A percentile compares a stretch with the other conserved stretches of the same genome.
Evolutionary conservation across 805 yeast species (phyloP).

Genomic region (Starmerella apicola): DNA sequence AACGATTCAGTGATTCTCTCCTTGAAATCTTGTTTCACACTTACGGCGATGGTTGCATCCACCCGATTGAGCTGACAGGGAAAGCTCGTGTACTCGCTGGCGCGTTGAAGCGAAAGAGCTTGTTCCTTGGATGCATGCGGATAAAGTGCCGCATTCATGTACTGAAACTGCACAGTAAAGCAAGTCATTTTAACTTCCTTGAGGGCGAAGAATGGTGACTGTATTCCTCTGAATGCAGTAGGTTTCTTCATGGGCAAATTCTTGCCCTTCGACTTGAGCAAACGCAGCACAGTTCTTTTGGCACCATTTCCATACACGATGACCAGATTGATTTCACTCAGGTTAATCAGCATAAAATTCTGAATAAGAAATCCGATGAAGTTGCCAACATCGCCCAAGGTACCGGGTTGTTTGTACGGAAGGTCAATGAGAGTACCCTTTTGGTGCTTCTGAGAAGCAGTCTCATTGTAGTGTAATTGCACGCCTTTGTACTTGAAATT

Average conservation of each 20-base stretch:
- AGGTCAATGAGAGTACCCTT: constrained; percentile 30
- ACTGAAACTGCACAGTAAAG: constrained; percentile 25
- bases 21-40: constrained; percentile 25
- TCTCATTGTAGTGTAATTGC: constrained; percentile 27
- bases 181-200: constrained; percentile 19
- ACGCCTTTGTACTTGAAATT: constrained; percentile 29
- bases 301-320: constrained; percentile 23
- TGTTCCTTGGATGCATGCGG: constrained; percentile 20
- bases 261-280: constrained; percentile 25
- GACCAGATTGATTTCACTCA: constrained; percentile 20
- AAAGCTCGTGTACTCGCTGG: constrained; percentile 25
- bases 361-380: constrained; percentile 31
- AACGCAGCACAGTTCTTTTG: constrained; percentile 7
- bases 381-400: constrained; percentile 26
- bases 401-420: constrained; percentile 25
- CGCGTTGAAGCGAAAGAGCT: constrained; percentile 25
- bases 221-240: constrained; percentile 20
- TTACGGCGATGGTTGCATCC: constrained; percentile 26
- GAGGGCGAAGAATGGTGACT: constrained; percentile 24
- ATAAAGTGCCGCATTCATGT: constrained; percentile 29
- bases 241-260: too few relatives aligned
- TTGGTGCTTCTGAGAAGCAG: constrained; percentile 12
- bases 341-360: constrained; percentile 28
- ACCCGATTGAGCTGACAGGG: constrained; percentile 24
- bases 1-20: constrained; percentile 28